Evolutionary conservation across 768 basidiomycete species (phyloP), one percentile per base, ranked within the genome.

Genomic region (Lentinula sp.): DNA sequence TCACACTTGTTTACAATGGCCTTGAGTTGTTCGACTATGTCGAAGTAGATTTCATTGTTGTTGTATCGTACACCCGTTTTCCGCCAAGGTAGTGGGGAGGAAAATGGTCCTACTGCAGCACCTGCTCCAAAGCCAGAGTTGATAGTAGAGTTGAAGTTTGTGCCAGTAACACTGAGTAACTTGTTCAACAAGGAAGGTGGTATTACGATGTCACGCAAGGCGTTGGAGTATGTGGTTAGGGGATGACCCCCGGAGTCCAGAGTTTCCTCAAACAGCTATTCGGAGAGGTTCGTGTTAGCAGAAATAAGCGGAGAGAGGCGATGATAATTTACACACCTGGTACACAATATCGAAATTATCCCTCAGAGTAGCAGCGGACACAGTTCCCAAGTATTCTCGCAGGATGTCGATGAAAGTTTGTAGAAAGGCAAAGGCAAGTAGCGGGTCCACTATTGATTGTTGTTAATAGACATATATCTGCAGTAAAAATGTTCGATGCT

Each of bases 321-420:
- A 48, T 4, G 37, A 6, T 23, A 35, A 39, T 28, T n/a, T 37
- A 63, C 82, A 28, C 64, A 91, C 93, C 79, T 96, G 95, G 69
- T 98, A 96, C 6, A 97, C 94, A 28, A 93, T 85, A 68, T 98
- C 95, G 72, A 97, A 96, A 71, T 96, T 92, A 62, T 97, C 94
- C 66, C 86, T 91, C 65, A 98, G 74, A 2, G 85, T 87, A 5
- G 84, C 81, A 28, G 90, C 85, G 36, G 89, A 91, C 23, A 95
- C 79, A n/a, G 85, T 82, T 23, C 92, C 94, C 65, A 97, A 86
- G 70, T 98, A 98, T 62, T 96, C 93, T 53, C 79, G 77, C 49
- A 98, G 74, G 50, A 95, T 88, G 55, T 91, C 87, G 41, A 90
- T 73, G 70, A 98, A 95, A 0, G 90, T 85, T 68, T 91, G 85